These are phyloP conservation scores for Hypoxylon subgilvum DNA, from an alignment of 495 filamentous ascomycete genomes.

Conservation along the genomic window DNA sequence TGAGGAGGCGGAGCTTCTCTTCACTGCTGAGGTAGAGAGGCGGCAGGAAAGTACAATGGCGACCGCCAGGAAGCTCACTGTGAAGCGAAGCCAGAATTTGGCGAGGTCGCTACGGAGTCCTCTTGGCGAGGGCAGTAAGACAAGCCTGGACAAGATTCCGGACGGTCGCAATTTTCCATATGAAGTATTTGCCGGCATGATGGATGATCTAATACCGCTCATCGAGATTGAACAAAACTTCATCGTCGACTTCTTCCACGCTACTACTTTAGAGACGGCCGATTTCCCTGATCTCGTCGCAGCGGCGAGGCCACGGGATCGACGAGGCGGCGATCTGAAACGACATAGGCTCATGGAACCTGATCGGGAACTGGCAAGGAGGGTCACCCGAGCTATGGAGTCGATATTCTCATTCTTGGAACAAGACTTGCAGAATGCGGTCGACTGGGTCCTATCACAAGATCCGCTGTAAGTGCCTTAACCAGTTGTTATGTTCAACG, in stretches of 20 bases:
- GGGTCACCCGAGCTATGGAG: conserved; percentile 83
- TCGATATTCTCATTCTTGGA: conserved; percentile 82
- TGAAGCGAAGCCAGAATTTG: conserved; percentile 80
- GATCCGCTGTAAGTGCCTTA: conserved; percentile 77
- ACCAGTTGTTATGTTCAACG: background rate
- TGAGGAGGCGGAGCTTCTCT: conserved; percentile 87
- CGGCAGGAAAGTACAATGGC: conserved; percentile 71
- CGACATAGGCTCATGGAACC: conserved; percentile 78
- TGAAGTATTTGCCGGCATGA: conserved; percentile 80
- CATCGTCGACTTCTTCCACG: conserved; percentile 89
- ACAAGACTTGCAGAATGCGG: conserved; percentile 74
- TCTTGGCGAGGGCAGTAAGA: conserved; percentile 64
- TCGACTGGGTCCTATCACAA: conserved; percentile 80
- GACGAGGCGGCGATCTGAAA: conserved; percentile 71
- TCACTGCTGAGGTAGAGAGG: conserved; percentile 87
- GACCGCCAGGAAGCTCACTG: conserved; percentile 87
- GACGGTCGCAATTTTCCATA: conserved; percentile 72
- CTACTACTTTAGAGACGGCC: conserved; percentile 72
- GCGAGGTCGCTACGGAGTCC: conserved; percentile 78
- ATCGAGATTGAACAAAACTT: conserved; percentile 95
- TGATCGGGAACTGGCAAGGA: conserved; percentile 79
- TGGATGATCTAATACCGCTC: conserved; percentile 78
- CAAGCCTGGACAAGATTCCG: conserved; percentile 66
- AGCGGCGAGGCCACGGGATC: conserved; percentile 66
- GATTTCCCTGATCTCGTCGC: conserved; percentile 84